phyloP scores from a whole-genome alignment of 2,329 filamentous ascomycete genomes.

The Cladophialophora immunda region DNA sequence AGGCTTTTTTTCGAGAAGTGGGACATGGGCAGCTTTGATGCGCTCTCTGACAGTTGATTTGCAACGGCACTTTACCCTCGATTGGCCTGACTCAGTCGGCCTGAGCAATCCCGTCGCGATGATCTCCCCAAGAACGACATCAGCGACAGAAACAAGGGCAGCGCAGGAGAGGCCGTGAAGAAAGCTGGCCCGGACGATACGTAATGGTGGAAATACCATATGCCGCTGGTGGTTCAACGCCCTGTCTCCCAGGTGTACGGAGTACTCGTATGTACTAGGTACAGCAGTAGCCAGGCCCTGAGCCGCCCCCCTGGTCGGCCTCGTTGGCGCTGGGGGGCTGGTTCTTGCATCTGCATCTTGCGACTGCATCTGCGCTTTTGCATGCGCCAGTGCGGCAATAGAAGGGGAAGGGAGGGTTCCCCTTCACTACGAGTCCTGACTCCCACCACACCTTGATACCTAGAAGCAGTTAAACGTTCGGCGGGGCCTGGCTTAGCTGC shows the following conservation, averaged over 20 bases:
- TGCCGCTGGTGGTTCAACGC: background rate
- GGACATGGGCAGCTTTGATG: conserved; percentile 15
- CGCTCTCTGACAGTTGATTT: conserved; percentile 5
- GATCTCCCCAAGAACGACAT: background rate
- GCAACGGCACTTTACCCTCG: conserved; percentile 5
- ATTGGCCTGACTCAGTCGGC: conserved; percentile 15
- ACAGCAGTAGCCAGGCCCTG: background rate
- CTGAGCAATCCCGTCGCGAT: conserved; percentile 5
- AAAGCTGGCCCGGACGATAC: background rate
- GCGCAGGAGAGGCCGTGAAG: background rate
- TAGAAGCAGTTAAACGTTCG: conserved; percentile 12
- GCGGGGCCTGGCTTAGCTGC: conserved; percentile 21
- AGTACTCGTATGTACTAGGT: background rate
- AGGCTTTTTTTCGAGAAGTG: conserved; percentile 20
- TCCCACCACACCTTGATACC: background rate
- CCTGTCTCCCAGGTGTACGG: background rate
- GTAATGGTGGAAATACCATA: conserved; percentile 3
- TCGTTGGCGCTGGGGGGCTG: background rate
- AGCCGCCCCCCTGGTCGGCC: background rate
- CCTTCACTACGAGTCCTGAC: too few species aligned
- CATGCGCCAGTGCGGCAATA: conserved; percentile 3
- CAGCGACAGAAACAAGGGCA: background rate
- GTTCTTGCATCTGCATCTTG: conserved; percentile 6
- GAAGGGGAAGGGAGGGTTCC: background rate
- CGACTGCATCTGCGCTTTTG: background rate